Evolutionary conservation across 495 filamentous ascomycete species (phyloP), one percentile per base, ranked within the genome.

Genomic region (Penicillium malachiteum): DNA sequence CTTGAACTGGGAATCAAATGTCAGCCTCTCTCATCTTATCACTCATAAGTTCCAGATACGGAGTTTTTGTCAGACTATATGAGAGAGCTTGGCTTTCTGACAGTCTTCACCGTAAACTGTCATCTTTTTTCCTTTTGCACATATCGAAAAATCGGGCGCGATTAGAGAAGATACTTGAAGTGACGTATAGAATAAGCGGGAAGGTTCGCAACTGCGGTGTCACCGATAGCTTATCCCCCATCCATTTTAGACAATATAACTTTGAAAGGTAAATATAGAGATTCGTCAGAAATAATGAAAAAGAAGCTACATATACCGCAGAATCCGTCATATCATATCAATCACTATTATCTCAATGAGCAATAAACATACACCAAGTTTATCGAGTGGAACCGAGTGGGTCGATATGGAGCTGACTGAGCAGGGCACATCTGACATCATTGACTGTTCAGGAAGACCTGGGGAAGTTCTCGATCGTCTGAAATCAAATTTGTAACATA

Each of bases 341-440:
- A 13, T 13, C 34, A 37, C 12, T 10, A 37, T 37, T 2, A 37
- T 37, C 12, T 9, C 8, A 9, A 9, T 9, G 12, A 13, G 34
- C 34, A 41, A 17, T 43, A 43, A 21, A 43, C 9, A 5, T 8
- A 32, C 11, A 46, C 30, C 21, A 32, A 13, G 6, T 32, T n/a
- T 8, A 26, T 26, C 21, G 21, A 26, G 30, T 46, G 42, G 21
- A 31, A 18, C 7, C 17, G 10, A 21, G 42, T 44, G 43, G 26
- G 43, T 14, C 43, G 43, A 32, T n/a, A 2, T 26, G 21, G 14
- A n/a, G 43, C 43, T 26, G 43, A 46, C 4, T 13, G 26, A 57
- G 55, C 55, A 48, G 49, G 40, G 40, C 34, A 17, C 41, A 31
- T 48, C 32, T 57, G 55, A 57, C 49, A 52, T 57, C 55, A 57